Base-by-base conservation (phyloP, 179 eudicot species). In the Dionaea muscipula region DNA sequence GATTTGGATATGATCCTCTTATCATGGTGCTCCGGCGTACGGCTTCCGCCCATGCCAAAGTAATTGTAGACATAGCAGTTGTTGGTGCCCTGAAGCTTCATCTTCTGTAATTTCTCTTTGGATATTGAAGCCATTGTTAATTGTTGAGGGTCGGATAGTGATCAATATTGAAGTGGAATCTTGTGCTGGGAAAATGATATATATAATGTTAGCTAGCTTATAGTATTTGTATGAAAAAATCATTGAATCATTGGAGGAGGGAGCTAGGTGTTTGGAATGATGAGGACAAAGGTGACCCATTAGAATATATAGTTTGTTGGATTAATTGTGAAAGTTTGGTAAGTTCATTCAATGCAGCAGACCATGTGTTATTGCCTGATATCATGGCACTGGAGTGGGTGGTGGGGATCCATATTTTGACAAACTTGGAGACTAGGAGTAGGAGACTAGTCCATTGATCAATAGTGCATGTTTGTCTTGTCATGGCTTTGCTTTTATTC, bases 291-390 rank as follows among this genome's bases (percentile, higher is more conserved):
- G 37, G 21, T 25, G 31, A 52, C 13, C 24, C 22, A 26, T 53
- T 22, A 17, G 59, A 4, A 36, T 13, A 26, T 47, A 31, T 20
- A 24, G 60, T 14, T 9, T 22, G 31, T 14, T 51, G 47, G 66
- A 54, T 49, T 50, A 55, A 48, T n/a, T n/a, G n/a, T n/a, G n/a
- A 22, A 51, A 56, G 52, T 18, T 37, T 53, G 46, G 45, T 26
- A 56, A 54, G 16, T 50, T 27, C 43, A 68, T 51, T 70, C 45
- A 57, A 59, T 67, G 67, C 24, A 66, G 72, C 80, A 80, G 64
- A 75, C 79, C 85, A 80, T 80, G 85, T 82, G 90, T 56, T 60
- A 56, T 54, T 55, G 77, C n/a, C n/a, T n/a, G n/a, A n/a, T n/a
- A n/a, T n/a, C n/a, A n/a, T n/a, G n/a, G n/a, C n/a, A n/a, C n/a